Evolutionary conservation across 345 rosid species (phyloP).

Genomic region (Citrus unshiu): DNA sequence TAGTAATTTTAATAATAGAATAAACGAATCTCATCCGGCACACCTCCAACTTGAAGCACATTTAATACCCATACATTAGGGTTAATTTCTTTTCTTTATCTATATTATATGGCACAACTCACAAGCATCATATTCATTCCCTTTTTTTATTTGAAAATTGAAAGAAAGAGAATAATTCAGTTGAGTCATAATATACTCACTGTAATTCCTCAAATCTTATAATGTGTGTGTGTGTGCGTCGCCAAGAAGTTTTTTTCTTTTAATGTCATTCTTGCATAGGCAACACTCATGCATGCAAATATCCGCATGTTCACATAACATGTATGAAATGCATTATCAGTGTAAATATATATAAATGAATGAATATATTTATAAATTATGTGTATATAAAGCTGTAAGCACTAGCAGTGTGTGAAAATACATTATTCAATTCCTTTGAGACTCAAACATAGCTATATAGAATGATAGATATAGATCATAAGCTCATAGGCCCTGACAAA

Average conservation of each 20-base stretch:
- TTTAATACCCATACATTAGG: neutral
- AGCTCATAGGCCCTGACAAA: neutral
- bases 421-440: conserved; percentile 15
- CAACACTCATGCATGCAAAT: conserved; percentile 3
- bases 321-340: neutral
- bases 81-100: neutral
- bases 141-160: neutral
- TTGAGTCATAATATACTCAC: neutral
- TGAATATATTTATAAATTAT: neutral
- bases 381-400: conserved; percentile 8
- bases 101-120: neutral
- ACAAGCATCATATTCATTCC: neutral
- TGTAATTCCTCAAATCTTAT: too few species aligned
- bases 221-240: too few species aligned
- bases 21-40: conserved; percentile 9
- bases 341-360: neutral
- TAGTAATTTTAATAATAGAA: neutral
- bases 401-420: neutral
- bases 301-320: neutral
- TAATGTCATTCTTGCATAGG: too few species aligned
- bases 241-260: too few species aligned
- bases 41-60: conserved; percentile 9
- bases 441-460: neutral
- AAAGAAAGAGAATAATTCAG: neutral
- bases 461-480: neutral